Evolutionary conservation across 2,329 filamentous ascomycete species (phyloP), one percentile per base, ranked within the genome.

Genomic region (Aspergillus fructus): DNA sequence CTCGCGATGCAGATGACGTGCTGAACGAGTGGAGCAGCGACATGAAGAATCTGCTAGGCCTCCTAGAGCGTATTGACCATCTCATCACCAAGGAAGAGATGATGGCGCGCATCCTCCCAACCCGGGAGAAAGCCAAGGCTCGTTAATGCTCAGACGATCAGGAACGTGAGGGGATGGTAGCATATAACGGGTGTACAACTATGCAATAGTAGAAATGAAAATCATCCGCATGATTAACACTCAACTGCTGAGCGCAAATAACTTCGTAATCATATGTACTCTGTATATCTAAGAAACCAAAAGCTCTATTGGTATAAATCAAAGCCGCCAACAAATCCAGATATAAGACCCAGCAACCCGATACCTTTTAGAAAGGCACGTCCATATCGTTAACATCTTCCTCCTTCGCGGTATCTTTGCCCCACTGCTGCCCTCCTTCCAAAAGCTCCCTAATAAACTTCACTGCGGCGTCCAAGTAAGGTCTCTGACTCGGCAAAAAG

Each of bases 41-140:
- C 76, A 97, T 96, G 91, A 96, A 94, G 88, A 93, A 88, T 71
- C 78, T 96, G 68, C 78, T 96, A 64, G 91, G 91, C 11, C 78
- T 93, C 55, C 73, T 96, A 71, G 92, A 96, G 82, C 85, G 92
- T 62, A 96, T 99, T 60, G 94, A 99, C 72, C 94, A 99, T 76
- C 82, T 99, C 69, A 99, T 99, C 71, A 99, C 96, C 55, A 97
- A 97, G 83, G 94, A 99, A 79, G 94, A 99, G 83, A 99, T 99
- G 94, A 99, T 99, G 94, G 94, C 94, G 41, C 85, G 93, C 59
- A 97, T 99, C 69, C 89, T 94, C 75, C 91, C 91, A 2, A 65
- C 73, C 24, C 72, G 73, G 53, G 74, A 74, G 54, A 75, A 73
- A 68, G 64, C 66, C 53, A 76, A 75, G 63, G 74, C 70, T 57